Base-by-base conservation (phyloP, 2,329 filamentous ascomycete genomes). In the Amphichorda felina region DNA sequence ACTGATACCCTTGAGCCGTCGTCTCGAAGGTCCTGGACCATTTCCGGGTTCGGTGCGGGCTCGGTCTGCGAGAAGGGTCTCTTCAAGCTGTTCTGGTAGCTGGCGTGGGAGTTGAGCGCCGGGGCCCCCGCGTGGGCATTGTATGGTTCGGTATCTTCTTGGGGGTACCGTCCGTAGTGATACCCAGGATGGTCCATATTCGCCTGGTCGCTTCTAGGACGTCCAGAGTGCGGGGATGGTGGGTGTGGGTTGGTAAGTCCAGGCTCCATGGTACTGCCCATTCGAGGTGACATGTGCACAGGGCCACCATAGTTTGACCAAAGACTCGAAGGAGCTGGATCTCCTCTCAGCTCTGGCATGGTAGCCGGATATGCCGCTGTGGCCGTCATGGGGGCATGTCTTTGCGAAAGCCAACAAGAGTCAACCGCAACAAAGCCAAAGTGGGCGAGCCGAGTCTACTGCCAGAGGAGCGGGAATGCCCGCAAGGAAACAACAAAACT, bases 331-430 rank as follows among this genome's bases (percentile, higher is more conserved):
- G 74, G 71, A 52, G 65, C 57, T 50, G 69, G 59, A 57, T 76
- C 72, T 53, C 63, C 60, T 65, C 74, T 74, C 61, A 76, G 55
- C 54, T 75, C 72, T 68, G 72, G 69, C 72, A 76, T 75, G 54
- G 64, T 71, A 52, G 68, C 66, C 61, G 70, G 67, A 56, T 75
- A 72, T 45, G 70, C 70, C 56, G 69, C 60, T 51, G 68, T 68
- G 61, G 70, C 70, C 63, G 71, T 73, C 69, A 75, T 75, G 66
- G 59, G 67, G 62, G 52, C 68, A 70, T 72, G 50, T 61, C 63
- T 51, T 44, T 19, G 30, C 16, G 30, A 22, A 6, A 15, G 21
- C 21, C 21, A 24, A 24, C 6, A 10, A 24, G 21, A 24, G 21
- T 24, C 21, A 24, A 24, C 21, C 6, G 21, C 21, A 24, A 10